phyloP scores from a whole-genome alignment of 225 moss, liverwort and hornwort genomes.

The Pleurozium schreberi region DNA sequence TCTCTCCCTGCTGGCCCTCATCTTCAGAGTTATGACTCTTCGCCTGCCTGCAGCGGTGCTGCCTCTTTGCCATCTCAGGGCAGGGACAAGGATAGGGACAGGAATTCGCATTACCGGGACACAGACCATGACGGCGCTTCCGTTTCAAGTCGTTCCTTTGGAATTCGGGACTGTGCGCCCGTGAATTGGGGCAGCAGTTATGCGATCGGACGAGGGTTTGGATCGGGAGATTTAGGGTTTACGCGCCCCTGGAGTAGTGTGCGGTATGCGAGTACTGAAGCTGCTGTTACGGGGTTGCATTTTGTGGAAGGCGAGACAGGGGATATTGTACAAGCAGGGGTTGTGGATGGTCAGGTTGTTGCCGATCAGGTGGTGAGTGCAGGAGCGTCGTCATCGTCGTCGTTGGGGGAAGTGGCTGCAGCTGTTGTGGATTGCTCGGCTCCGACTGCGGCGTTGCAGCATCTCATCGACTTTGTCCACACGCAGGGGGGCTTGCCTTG shows the following conservation, averaged over 20 bases:
- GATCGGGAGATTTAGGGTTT: background rate
- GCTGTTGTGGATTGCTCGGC: conserved; percentile 69
- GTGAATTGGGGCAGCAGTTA: background rate
- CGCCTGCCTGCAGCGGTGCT: conserved; percentile 24
- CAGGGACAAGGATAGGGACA: background rate
- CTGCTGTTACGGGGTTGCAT: conserved; percentile 23
- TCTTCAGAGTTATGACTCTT: conserved; percentile 15
- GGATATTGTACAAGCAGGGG: conserved; percentile 28
- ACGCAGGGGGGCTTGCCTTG: conserved; percentile 79
- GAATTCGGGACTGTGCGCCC: background rate
- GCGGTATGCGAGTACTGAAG: conserved; percentile 45
- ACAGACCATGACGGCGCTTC: background rate
- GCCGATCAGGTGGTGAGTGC: conserved; percentile 22
- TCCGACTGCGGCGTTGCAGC: conserved; percentile 88
- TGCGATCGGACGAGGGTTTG: conserved; percentile 1
- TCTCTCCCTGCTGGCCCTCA: background rate
- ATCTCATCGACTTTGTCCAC: conserved; percentile 79
- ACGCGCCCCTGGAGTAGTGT: conserved; percentile 1
- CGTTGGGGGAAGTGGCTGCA: conserved; percentile 69
- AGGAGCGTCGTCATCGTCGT: background rate
- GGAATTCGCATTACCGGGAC: background rate
- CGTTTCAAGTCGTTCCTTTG: background rate
- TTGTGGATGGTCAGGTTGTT: conserved; percentile 15
- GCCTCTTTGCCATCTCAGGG: conserved; percentile 11
- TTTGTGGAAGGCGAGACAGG: conserved; percentile 52